Evolutionary conservation across 2,329 filamentous ascomycete genomes (phyloP).

Genomic region (Monilinia vaccinii-corymbosi): DNA sequence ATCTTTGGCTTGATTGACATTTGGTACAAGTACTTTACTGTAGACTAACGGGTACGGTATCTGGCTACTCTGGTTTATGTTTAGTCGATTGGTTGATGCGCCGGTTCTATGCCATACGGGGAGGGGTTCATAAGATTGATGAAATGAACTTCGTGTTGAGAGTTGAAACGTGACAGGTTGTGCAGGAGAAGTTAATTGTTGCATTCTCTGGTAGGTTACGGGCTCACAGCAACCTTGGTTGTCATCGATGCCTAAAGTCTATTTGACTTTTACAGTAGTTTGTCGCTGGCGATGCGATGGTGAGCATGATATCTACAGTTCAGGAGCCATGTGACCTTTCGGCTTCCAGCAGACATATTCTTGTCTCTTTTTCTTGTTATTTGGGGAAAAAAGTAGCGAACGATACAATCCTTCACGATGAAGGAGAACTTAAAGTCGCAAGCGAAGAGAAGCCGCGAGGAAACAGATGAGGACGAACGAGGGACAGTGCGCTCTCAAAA

Average conservation of each 20-base stretch:
- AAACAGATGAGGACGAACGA: background rate
- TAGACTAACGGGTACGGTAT: too few relatives aligned
- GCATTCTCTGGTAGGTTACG: too few relatives aligned
- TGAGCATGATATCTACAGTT: background rate
- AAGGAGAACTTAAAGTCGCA: background rate
- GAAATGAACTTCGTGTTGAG: background rate
- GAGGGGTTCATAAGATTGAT: background rate
- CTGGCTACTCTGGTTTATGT: too few relatives aligned
- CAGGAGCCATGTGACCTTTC: background rate
- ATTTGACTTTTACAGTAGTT: background rate
- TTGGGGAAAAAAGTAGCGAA: background rate
- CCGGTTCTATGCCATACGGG: background rate
- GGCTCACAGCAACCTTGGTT: background rate
- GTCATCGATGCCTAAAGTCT: background rate
- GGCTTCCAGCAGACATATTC: background rate
- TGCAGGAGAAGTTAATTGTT: background rate
- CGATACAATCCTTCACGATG: background rate
- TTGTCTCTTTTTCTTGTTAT: too few relatives aligned
- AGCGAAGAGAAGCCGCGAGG: background rate
- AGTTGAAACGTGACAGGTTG: too few relatives aligned
- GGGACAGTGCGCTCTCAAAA: background rate
- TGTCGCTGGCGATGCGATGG: too few relatives aligned
- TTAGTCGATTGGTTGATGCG: too few relatives aligned
- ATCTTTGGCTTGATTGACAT: too few relatives aligned
- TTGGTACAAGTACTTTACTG: too few relatives aligned